phyloP scores from a whole-genome alignment of 805 yeast species.

The Candida sonorensis region DNA sequence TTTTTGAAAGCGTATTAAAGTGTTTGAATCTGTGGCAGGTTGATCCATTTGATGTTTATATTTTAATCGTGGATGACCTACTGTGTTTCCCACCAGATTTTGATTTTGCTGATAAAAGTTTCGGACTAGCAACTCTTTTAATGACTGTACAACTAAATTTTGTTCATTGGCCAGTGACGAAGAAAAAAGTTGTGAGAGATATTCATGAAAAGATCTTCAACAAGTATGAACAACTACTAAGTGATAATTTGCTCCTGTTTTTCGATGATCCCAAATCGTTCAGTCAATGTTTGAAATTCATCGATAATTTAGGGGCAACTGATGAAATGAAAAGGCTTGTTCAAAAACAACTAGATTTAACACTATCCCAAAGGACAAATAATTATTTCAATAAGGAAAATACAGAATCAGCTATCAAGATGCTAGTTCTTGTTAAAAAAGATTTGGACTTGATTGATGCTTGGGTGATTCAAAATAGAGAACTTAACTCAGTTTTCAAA shows the following conservation, averaged over 20 bases:
- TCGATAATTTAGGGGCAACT: conserved; percentile 13
- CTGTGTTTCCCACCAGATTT: conserved; percentile 12
- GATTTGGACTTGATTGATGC: conserved; percentile 20
- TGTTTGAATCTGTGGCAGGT: conserved; percentile 27
- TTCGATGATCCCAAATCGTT: conserved; percentile 16
- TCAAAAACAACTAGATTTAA: too few relatives aligned
- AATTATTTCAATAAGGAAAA: neutral
- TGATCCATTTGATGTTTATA: conserved; percentile 23
- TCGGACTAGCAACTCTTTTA: conserved; percentile 18
- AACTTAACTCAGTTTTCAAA: conserved; percentile 13
- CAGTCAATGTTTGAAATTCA: conserved; percentile 14
- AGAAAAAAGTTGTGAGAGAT: conserved; percentile 8
- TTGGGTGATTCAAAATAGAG: conserved; percentile 20
- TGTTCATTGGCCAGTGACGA: conserved; percentile 21
- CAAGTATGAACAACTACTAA: conserved; percentile 6
- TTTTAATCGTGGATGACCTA: conserved; percentile 10
- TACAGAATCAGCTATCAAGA: conserved; percentile 7
- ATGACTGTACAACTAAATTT: conserved; percentile 18
- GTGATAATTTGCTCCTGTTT: conserved; percentile 9
- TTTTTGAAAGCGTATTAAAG: conserved; percentile 19
- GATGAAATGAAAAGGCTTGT: conserved; percentile 9
- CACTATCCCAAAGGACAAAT: too few relatives aligned
- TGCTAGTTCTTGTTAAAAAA: conserved; percentile 12
- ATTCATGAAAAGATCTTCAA: conserved; percentile 11
- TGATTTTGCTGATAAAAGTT: conserved; percentile 14